Percentiles rank a stretch among this genome's conserved stretches.
These are phyloP conservation scores for Lachnellula hyalina DNA, from an alignment of 2,329 filamentous ascomycete genomes.

Conservation along the genomic window DNA sequence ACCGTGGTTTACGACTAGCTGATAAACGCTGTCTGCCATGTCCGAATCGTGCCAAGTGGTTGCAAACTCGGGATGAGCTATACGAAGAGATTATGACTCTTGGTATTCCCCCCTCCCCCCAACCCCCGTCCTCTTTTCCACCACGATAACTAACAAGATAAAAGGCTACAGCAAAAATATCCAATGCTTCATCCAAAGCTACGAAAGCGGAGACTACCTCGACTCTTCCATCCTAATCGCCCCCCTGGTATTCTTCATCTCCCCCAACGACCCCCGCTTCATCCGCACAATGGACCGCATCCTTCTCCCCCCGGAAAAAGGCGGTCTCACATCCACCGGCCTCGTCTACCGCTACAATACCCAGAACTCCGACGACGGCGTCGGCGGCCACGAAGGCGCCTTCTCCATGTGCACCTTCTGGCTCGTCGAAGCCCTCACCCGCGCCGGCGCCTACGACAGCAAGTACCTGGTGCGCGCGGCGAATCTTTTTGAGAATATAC, in stretches of 20 bases:
- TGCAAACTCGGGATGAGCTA: constrained; percentile 58
- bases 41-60: constrained; percentile 62
- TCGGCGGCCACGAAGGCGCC: constrained; percentile 68
- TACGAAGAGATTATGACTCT: constrained; percentile 77
- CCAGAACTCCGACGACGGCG: constrained; percentile 64
- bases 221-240: constrained; percentile 73
- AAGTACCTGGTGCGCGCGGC: constrained; percentile 58
- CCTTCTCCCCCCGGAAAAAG: constrained; percentile 66
- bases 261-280: constrained; percentile 72
- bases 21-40: constrained; percentile 74
- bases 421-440: constrained; percentile 72
- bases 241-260: constrained; percentile 73
- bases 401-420: constrained; percentile 82
- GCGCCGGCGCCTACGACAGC: constrained; percentile 59
- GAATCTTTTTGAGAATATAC: constrained; percentile 72
- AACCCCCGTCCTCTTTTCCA: not conserved
- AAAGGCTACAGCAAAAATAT: constrained; percentile 64
- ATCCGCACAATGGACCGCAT: constrained; percentile 67
- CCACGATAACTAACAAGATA: not conserved
- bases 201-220: constrained; percentile 63
- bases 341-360: constrained; percentile 73
- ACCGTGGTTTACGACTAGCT: constrained; percentile 66
- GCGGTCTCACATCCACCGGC: constrained; percentile 68
- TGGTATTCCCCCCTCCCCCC: too few species aligned
- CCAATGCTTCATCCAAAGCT: constrained; percentile 69